A percentile compares a stretch with the other conserved stretches of the same genome.
These are phyloP conservation scores for Agrocybe pediades DNA, from an alignment of 768 basidiomycete species.

Conservation along the genomic window DNA sequence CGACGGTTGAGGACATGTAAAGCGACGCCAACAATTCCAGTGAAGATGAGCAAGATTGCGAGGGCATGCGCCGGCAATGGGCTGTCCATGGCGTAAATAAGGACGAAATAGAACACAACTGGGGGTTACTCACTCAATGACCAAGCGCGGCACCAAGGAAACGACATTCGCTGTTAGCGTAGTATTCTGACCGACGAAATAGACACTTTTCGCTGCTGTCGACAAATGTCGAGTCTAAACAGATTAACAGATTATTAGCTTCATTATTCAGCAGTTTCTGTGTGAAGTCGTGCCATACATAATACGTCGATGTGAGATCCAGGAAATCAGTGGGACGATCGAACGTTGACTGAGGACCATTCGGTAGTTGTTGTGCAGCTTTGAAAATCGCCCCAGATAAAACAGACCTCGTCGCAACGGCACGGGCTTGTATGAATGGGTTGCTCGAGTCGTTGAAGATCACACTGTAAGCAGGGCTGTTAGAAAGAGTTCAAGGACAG, in stretches of 20 bases:
- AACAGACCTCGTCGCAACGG: constrained; percentile 47
- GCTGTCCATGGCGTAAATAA: constrained; percentile 30
- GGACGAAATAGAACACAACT: not conserved
- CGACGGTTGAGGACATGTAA: constrained; percentile 50
- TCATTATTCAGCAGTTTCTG: no score
- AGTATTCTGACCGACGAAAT: constrained; percentile 47
- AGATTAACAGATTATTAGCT: not conserved
- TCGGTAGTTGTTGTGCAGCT: constrained; percentile 41
- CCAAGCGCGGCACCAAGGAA: constrained; percentile 48
- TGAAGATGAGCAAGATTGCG: constrained; percentile 45
- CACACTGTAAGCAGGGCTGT: constrained; percentile 30
- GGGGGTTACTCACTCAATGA: constrained; percentile 53
- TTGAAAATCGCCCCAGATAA: constrained; percentile 64
- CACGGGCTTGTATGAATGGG: constrained; percentile 53
- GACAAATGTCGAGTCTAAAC: constrained; percentile 57
- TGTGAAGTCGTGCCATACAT: constrained; percentile 38
- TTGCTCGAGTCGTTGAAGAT: constrained; percentile 41
- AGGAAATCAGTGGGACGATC: constrained; percentile 51
- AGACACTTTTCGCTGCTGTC: constrained; percentile 56
- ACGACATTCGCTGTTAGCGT: constrained; percentile 41
- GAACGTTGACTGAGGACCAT: constrained; percentile 48
- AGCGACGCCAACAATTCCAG: constrained; percentile 48
- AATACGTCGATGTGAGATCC: constrained; percentile 49
- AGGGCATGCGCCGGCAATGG: constrained; percentile 54
- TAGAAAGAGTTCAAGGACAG: not conserved